phyloP scores from a whole-genome alignment of 2,329 filamentous ascomycete species.

The Aspergillus costaricaensis region DNA sequence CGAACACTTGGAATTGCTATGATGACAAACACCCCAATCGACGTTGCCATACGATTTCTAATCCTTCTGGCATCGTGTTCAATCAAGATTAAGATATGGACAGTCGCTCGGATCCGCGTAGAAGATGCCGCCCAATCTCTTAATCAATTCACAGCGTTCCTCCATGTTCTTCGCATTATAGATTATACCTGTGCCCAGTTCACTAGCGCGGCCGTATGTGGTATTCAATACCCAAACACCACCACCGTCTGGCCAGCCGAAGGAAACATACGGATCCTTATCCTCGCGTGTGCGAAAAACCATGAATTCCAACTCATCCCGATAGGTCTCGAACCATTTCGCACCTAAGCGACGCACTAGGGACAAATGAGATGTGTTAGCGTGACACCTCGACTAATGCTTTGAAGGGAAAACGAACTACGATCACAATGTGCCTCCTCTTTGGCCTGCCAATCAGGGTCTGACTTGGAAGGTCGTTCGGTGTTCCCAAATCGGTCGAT shows the following conservation, averaged over 20 bases:
- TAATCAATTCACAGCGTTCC: slow-evolving; percentile 16
- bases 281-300: background rate
- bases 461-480: background rate
- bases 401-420: slow-evolving; percentile 5
- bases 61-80: no score
- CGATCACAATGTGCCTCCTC: slow-evolving; percentile 17
- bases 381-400: background rate
- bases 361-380: background rate
- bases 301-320: background rate
- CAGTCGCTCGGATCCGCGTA: slow-evolving; percentile 15
- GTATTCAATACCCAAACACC: slow-evolving; percentile 17
- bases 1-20: no score
- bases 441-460: slow-evolving; percentile 9
- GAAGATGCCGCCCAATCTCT: slow-evolving; percentile 15
- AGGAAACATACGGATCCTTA: background rate
- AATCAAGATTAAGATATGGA: slow-evolving; percentile 14
- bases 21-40: no score
- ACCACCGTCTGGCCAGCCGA: slow-evolving; percentile 15
- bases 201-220: slow-evolving; percentile 1
- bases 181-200: slow-evolving; percentile 2
- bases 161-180: slow-evolving; percentile 15
- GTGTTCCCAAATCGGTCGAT: slow-evolving; percentile 11
- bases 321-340: slow-evolving; percentile 4
- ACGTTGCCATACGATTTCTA: no score
- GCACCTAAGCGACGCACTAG: slow-evolving; percentile 17